Conservation (phyloP, 2,329 filamentous ascomycete genomes). For the Claviceps monticola region DNA sequence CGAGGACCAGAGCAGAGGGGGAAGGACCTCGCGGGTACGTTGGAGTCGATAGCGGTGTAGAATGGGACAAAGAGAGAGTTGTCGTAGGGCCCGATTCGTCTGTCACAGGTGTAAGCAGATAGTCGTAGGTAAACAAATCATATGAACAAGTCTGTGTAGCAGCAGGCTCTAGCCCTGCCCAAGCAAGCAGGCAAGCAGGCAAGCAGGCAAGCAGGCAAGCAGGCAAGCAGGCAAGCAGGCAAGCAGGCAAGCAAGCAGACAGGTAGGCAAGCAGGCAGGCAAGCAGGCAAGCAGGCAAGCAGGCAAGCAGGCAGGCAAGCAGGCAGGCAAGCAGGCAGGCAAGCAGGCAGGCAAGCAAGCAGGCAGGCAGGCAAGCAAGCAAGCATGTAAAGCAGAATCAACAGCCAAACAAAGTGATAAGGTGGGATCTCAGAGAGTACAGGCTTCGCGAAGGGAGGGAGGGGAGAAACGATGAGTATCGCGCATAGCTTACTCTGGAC, state of each 20-base stretch:
- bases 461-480: background rate
- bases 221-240: background rate
- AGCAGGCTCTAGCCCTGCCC: background rate
- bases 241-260: too few species aligned
- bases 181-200: background rate
- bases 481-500: slow-evolving; percentile 35
- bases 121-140: too few species aligned
- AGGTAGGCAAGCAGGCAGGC: background rate
- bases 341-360: background rate
- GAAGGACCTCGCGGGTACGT: slow-evolving; percentile 38
- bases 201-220: background rate
- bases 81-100: slow-evolving; percentile 49
- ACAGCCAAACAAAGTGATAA: too few species aligned
- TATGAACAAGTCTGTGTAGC: too few species aligned
- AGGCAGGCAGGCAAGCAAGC: background rate
- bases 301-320: slow-evolving; percentile 1
- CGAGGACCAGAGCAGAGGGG: slow-evolving; percentile 40
- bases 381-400: too few species aligned
- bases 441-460: background rate
- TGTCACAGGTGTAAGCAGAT: slow-evolving; percentile 16
- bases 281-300: background rate
- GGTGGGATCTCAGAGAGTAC: too few species aligned
- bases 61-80: slow-evolving; percentile 49
- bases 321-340: background rate
- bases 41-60: slow-evolving; percentile 50